These are phyloP conservation scores for Prasinococcaceae sp. DNA, from an alignment of 139 green algal species.

Conservation along the genomic window DNA sequence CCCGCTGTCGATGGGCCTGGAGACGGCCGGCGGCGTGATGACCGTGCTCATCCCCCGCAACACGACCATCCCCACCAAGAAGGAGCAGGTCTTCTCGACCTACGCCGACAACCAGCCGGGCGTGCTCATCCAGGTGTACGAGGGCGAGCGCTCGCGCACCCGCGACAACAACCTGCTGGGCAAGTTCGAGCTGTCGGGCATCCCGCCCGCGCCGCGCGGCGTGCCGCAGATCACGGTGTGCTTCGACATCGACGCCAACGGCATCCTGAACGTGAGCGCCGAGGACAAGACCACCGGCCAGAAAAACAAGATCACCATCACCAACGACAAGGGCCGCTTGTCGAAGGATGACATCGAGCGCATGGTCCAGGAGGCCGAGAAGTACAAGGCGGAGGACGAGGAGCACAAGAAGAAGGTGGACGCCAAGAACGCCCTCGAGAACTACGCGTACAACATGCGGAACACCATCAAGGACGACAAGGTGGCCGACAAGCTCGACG, in stretches of 20 bases:
- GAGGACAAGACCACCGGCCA: slow-evolving; percentile 92
- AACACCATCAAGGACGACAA: slow-evolving; percentile 89
- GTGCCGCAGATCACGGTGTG: slow-evolving; percentile 93
- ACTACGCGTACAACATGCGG: slow-evolving; percentile 72
- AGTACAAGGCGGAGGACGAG: slow-evolving; percentile 97
- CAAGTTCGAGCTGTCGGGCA: slow-evolving; percentile 96
- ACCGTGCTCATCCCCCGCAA: slow-evolving; percentile 91
- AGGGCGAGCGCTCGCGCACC: slow-evolving; percentile 81
- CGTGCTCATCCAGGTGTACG: slow-evolving; percentile 88
- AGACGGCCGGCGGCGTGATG: slow-evolving; percentile 85
- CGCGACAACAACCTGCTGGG: slow-evolving; percentile 94
- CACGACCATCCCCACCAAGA: slow-evolving; percentile 98
- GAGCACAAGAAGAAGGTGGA: slow-evolving; percentile 78
- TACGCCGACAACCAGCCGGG: slow-evolving; percentile 97
- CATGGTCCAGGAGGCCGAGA: slow-evolving; percentile 93
- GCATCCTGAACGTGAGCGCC: slow-evolving; percentile 92
- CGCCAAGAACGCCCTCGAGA: slow-evolving; percentile 87
- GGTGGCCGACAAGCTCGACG: slow-evolving; percentile 57
- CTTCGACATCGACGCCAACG: slow-evolving; percentile 98
- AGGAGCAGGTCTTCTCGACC: slow-evolving; percentile 98
- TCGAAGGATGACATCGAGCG: slow-evolving; percentile 97
- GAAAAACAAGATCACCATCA: slow-evolving; percentile 99
- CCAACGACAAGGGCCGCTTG: slow-evolving; percentile 97
- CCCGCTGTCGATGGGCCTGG: slow-evolving; percentile 84
- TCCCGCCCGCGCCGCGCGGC: slow-evolving; percentile 87